These are phyloP conservation scores for Talaromyces piceae DNA, from an alignment of 2,329 filamentous ascomycete genomes.

Conservation along the genomic window DNA sequence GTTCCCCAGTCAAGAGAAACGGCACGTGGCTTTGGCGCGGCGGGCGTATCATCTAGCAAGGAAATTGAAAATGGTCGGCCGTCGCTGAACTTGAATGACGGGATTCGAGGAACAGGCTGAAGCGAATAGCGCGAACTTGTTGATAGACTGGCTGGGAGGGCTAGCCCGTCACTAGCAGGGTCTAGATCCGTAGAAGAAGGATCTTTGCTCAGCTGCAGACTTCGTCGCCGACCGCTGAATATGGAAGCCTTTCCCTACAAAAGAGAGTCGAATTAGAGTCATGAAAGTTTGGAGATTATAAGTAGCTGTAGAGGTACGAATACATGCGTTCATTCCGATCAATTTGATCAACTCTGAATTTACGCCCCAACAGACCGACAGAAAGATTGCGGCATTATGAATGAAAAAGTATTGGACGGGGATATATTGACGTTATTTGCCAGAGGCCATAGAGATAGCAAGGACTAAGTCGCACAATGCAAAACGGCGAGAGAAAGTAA, in stretches of 20 bases:
- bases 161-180: neutral
- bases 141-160: neutral
- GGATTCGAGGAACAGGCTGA: constrained; percentile 11
- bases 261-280: constrained; percentile 12
- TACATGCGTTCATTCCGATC: constrained; percentile 7
- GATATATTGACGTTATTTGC: constrained; percentile 2
- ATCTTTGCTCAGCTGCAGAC: neutral
- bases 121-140: constrained; percentile 8
- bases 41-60: neutral
- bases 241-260: constrained; percentile 13
- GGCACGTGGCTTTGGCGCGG: neutral
- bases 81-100: constrained; percentile 11
- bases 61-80: constrained; percentile 7
- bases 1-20: constrained; percentile 5
- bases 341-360: constrained; percentile 1
- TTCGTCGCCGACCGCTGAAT: constrained; percentile 8
- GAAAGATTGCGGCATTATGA: neutral
- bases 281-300: constrained; percentile 6
- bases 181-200: constrained; percentile 5
- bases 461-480: neutral
- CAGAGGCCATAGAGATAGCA: neutral
- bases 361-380: constrained; percentile 6
- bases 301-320: constrained; percentile 13
- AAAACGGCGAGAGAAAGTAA: neutral
- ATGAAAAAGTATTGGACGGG: constrained; percentile 2